Percentiles rank a stretch among this genome's conserved stretches.
Evolutionary conservation across 2,329 filamentous ascomycete species (phyloP).

Genomic region (Magnaporthales sp.): DNA sequence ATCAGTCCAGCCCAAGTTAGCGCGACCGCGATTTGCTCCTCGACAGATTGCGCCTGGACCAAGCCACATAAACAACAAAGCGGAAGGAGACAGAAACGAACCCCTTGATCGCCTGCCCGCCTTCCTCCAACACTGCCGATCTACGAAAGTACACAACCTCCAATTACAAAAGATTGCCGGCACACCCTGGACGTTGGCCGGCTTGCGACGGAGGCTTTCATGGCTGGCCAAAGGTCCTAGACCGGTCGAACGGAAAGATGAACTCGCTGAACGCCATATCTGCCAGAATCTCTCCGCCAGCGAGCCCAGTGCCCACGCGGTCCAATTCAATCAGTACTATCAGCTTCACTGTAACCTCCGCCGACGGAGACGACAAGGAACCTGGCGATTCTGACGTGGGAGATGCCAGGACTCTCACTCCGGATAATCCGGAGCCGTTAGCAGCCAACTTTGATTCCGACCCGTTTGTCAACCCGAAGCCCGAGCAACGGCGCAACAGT

Average conservation of each 20-base stretch:
- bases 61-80: neutral
- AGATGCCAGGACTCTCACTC: neutral
- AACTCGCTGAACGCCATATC: conserved; percentile 95
- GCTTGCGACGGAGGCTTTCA: conserved; percentile 21
- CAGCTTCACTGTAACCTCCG: conserved; percentile 35
- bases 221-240: conserved; percentile 40
- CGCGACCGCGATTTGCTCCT: neutral
- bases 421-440: neutral
- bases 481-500: neutral
- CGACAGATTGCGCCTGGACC: neutral
- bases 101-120: neutral
- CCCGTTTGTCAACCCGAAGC: neutral
- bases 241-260: conserved; percentile 53
- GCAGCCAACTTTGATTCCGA: neutral
- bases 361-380: conserved; percentile 20
- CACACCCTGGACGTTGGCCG: conserved; percentile 6
- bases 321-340: conserved; percentile 52
- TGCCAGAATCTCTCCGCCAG: conserved; percentile 62
- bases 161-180: neutral
- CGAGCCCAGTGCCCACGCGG: conserved; percentile 47
- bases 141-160: neutral
- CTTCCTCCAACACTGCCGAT: neutral
- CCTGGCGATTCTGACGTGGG: neutral
- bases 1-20: neutral
- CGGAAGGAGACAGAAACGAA: neutral